Conservation (phyloP, 129 eudicot genomes). For the Helianthus tuberosus region DNA sequence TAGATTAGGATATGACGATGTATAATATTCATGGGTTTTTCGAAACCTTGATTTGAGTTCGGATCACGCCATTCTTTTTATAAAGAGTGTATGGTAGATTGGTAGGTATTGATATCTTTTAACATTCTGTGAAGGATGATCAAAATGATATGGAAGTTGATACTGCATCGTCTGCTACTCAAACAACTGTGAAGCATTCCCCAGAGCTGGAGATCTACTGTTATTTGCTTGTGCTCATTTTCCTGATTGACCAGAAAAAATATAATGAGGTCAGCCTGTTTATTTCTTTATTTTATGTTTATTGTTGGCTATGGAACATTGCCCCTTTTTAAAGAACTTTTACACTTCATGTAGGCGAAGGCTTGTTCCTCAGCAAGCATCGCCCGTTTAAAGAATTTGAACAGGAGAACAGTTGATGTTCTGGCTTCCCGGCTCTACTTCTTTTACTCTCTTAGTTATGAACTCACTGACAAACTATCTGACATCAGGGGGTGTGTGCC, state of each 20-base stretch:
- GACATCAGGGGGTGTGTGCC: conserved; percentile 89
- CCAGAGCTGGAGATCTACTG: conserved; percentile 92
- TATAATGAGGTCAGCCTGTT: conserved; percentile 62
- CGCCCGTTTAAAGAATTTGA: conserved; percentile 79
- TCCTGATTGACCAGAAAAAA: conserved; percentile 83
- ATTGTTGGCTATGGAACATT: conserved; percentile 11
- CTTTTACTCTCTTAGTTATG: conserved; percentile 85
- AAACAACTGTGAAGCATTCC: conserved; percentile 57
- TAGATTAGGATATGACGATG: not conserved
- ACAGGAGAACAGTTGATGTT: conserved; percentile 83
- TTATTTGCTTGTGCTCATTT: conserved; percentile 84
- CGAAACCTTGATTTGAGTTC: not conserved
- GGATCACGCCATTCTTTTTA: not conserved
- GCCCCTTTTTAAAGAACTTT: not conserved
- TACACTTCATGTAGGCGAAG: conserved; percentile 64
- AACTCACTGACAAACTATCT: conserved; percentile 84
- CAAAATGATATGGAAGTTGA: conserved; percentile 92
- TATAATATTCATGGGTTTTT: not conserved
- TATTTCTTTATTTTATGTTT: conserved; percentile 4
- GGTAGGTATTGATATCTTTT: not conserved
- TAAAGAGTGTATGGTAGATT: not conserved
- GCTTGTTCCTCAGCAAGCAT: conserved; percentile 95
- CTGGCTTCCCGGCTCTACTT: conserved; percentile 83
- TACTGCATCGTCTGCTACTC: conserved; percentile 71
- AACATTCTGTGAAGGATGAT: conserved; percentile 53